Base-by-base conservation (phyloP, 2,329 filamentous ascomycete genomes). In the Fusarium veterinarium region DNA sequence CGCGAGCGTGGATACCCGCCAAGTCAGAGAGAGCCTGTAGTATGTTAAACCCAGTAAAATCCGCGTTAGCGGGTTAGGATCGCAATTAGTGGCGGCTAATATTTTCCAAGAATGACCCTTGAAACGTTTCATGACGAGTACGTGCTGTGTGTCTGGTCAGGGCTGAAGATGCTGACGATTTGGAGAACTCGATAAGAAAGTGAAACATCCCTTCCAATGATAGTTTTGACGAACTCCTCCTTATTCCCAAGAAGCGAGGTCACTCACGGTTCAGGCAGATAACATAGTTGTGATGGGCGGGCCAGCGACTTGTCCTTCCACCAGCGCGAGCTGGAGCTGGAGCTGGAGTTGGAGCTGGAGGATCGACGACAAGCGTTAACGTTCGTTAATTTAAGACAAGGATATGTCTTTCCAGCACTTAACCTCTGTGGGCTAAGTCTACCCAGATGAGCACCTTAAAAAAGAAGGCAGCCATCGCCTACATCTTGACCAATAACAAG, bases 31-130 rank as follows among this genome's bases (percentile, higher is more conserved):
- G n/a, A 28, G 33, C n/a, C 59, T 38, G 23, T 25, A 31, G 28
- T 23, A 42, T 55, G 30, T 67, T 55, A 38, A 67, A 55, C 19
- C 60, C 41, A 48, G 40, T 59, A 48, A 42, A 41, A 33, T 37
- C 46, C 49, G 53, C 42, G 46, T 62, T 51, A 49, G 56, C 38
- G 51, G 37, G 33, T 35, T 40, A 37, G 33, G 62, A 52, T 67
- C 45, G 44, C 42, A 40, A 64, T 28, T 72, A 72, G 59, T 35
- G 64, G 55, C 69, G 64, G 64, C 45, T 68, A 59, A 59, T 41
- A 35, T 41, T n/a, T 55, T 25, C 23, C n/a, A 55, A 46, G 9
- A n/a, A 53, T 52, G 44, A 46, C 57, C 56, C 46, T 33, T 45
- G 33, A 38, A 53, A 40, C 10, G 14, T 35, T 46, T 45, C 33